These are phyloP conservation scores for Solanum tarapatanum DNA, from an alignment of 257 asterid genomes.

Conservation along the genomic window DNA sequence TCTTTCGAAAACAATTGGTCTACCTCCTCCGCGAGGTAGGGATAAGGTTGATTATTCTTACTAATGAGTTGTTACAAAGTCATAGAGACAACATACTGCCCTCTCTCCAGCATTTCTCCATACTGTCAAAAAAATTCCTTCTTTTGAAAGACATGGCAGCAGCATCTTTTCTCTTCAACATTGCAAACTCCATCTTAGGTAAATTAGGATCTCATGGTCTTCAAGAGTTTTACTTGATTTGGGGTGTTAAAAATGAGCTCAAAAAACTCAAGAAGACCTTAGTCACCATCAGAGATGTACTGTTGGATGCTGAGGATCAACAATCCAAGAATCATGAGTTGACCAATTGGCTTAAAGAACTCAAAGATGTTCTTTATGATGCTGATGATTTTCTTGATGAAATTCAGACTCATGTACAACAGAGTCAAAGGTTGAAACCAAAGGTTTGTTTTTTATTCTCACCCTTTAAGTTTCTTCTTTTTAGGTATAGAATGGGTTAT, in stretches of 20 bases:
- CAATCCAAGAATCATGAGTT: neutral
- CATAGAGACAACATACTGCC: neutral
- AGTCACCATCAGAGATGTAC: neutral
- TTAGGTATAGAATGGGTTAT: neutral
- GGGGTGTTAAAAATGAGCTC: neutral
- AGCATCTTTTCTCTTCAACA: neutral
- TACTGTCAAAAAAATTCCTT: neutral
- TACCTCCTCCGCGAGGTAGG: neutral
- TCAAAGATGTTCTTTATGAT: slow-evolving; percentile 9
- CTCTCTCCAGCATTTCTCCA: neutral
- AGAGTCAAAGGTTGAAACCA: neutral
- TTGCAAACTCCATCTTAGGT: neutral
- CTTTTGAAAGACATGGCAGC: neutral
- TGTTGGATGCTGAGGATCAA: neutral
- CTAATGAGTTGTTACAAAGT: neutral
- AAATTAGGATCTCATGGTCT: neutral
- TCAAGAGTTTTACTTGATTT: neutral
- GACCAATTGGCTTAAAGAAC: slow-evolving; percentile 7
- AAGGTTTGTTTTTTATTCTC: neutral
- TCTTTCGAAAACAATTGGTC: too few species aligned
- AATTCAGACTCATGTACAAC: neutral
- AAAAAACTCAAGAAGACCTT: neutral
- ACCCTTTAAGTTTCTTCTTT: neutral
- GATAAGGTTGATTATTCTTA: neutral
- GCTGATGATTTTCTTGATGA: slow-evolving; percentile 9